These are phyloP conservation scores for Fusarium incarnatum DNA, from an alignment of 2,329 filamentous ascomycete genomes.

Conservation along the genomic window DNA sequence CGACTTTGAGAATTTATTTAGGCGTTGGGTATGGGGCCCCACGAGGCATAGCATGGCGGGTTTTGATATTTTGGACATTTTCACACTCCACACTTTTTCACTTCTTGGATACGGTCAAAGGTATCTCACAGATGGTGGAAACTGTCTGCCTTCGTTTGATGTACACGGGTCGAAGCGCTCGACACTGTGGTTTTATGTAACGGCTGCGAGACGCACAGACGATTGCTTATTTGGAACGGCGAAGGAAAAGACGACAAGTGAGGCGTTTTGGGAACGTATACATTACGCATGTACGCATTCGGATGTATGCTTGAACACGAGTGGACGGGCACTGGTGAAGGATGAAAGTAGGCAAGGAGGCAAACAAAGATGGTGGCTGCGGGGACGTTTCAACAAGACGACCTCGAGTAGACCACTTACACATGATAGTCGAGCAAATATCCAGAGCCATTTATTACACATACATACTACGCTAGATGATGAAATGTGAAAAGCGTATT, in stretches of 20 bases:
- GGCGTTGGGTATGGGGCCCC: conserved; percentile 40
- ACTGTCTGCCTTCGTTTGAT: conserved; percentile 37
- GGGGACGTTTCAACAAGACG: conserved; percentile 8
- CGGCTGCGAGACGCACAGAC: conserved; percentile 43
- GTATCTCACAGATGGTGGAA: conserved; percentile 22
- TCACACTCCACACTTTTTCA: conserved; percentile 38
- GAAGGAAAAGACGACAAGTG: conserved; percentile 42
- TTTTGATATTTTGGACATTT: conserved; percentile 40
- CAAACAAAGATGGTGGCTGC: conserved; percentile 37
- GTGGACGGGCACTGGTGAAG: conserved; percentile 16
- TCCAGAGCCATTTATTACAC: conserved; percentile 36
- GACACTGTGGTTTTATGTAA: conserved; percentile 41
- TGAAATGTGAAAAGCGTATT: conserved; percentile 14
- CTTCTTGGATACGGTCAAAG: conserved; percentile 28
- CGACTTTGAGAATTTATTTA: conserved; percentile 37
- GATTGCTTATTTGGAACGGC: conserved; percentile 42
- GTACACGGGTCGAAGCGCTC: conserved; percentile 45
- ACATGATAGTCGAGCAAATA: conserved; percentile 40
- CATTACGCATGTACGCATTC: conserved; percentile 30
- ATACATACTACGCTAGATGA: conserved; percentile 36
- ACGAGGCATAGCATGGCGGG: conserved; percentile 42
- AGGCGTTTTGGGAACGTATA: conserved; percentile 43
- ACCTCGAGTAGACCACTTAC: conserved; percentile 14
- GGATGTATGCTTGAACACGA: conserved; percentile 21
- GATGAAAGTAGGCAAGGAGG: conserved; percentile 31